Base-by-base conservation (phyloP, 2,329 filamentous ascomycete species). In the Cladophialophora yegresii region DNA sequence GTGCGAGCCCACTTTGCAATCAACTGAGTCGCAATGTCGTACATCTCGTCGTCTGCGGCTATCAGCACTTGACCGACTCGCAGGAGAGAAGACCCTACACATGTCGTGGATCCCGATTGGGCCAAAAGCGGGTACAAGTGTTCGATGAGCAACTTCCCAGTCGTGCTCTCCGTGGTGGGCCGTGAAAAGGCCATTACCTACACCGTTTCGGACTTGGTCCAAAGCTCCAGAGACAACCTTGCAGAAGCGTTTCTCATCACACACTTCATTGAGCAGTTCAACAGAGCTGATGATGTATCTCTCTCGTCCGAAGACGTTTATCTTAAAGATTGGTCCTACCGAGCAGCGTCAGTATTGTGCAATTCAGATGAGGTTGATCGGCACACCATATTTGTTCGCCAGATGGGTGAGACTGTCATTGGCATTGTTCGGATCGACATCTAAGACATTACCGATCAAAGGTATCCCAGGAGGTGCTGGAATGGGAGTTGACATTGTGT, bases 171-270 rank as follows among this genome's bases (percentile, higher is more conserved):
- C 77, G 20, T 76, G 69, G 65, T 76, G 73, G 4, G 77, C 87
- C 0, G 87, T 90, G 72, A 91, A 90, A 5, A 91, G 80, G 20
- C 88, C 88, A 77, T 89, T 87, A 61, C 84, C 79, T 0, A 86
- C 79, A 26, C 83, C 85, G 64, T 85, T 82, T 67, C 88, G 78
- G 36, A 91, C 79, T 72, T 89, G 73, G 2, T 75, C 69, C 1
- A 90, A 76, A 2, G 78, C 77, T 1, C 76, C 80, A 4, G 77
- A 75, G 2, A 89, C 75, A 0, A 78, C 75, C 73, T 91, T 91
- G 26, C 78, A 72, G 72, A 91, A 89, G n/a, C 87, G 80, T 64
- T 81, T 84, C 74, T 90, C 87, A 66, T 90, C 81, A 69, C 85
- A 89, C 7, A 84, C 71, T 71, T 90, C 88, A 62, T 88, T 82